phyloP scores from a whole-genome alignment of 176 grass and related monocot species.

The Carex pumila region DNA sequence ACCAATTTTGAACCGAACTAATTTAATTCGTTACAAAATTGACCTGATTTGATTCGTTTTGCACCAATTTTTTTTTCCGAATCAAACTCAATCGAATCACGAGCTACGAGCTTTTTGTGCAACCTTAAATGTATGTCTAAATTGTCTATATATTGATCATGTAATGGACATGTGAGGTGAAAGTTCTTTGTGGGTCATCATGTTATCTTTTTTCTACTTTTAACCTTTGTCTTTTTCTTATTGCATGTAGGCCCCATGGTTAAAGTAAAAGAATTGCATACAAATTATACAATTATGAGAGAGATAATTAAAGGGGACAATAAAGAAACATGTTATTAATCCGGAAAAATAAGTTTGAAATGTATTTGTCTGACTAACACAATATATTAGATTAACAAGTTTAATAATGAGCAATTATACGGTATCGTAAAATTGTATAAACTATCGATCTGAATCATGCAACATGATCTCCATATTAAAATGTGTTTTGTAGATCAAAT shows the following conservation, averaged over 20 bases:
- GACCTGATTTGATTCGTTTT: no score
- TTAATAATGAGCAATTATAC: neutral
- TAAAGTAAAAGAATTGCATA: neutral
- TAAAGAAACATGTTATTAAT: neutral
- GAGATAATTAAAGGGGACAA: neutral
- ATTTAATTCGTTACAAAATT: no score
- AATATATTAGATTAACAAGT: neutral
- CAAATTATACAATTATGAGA: neutral
- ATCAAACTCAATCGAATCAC: no score
- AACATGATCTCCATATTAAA: no score
- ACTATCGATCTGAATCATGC: no score
- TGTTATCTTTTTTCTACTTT: neutral
- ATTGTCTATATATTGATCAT: neutral
- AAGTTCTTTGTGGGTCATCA: neutral
- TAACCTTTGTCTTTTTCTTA: neutral
- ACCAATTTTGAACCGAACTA: no score
- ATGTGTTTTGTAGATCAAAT: no score
- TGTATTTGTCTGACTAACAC: neutral
- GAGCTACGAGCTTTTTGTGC: no score
- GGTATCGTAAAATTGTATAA: no score
- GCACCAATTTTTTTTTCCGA: no score
- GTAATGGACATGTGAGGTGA: neutral
- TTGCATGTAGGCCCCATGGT: neutral
- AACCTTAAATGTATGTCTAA: no score
- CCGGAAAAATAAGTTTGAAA: neutral